Evolutionary conservation across 1,284 basidiomycete genomes (phyloP).

Genomic region (Heimioporus retisporus): DNA sequence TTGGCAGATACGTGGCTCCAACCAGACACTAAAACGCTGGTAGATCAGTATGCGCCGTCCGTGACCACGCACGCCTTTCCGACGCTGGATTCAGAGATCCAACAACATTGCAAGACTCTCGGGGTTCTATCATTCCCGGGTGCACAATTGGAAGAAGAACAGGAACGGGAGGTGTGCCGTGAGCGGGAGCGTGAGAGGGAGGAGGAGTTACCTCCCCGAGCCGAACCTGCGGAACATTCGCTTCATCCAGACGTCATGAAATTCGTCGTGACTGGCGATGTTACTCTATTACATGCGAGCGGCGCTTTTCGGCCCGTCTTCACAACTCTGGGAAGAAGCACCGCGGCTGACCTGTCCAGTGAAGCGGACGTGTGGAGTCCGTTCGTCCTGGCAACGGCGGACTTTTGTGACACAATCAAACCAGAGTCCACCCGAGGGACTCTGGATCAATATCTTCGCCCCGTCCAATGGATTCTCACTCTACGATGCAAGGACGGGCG

Average conservation of each 20-base stretch:
- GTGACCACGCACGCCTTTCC: neutral
- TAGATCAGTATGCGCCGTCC: constrained; percentile 44
- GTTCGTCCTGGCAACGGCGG: constrained; percentile 35
- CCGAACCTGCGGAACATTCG: constrained; percentile 1
- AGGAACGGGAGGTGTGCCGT: constrained; percentile 54
- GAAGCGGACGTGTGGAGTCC: constrained; percentile 18
- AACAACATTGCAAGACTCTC: too few relatives aligned
- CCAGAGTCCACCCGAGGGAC: neutral
- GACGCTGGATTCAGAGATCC: constrained; percentile 24
- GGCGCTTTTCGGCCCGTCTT: constrained; percentile 18
- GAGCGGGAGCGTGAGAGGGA: constrained; percentile 51
- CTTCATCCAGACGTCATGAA: constrained; percentile 18
- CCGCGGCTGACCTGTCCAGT: neutral
- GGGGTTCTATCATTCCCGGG: constrained; percentile 9
- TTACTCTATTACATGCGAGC: neutral
- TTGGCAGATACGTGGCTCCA: constrained; percentile 45
- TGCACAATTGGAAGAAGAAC: constrained; percentile 50
- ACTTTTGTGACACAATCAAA: constrained; percentile 24
- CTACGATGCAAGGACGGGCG: neutral
- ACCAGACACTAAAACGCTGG: constrained; percentile 46
- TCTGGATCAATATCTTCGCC: constrained; percentile 45
- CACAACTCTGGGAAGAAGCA: constrained; percentile 4
- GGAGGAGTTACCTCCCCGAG: neutral
- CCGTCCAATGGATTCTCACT: constrained; percentile 55
- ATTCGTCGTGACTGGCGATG: constrained; percentile 33